phyloP scores from a whole-genome alignment of 2,329 filamentous ascomycete genomes.

The Aspergillus flavus region DNA sequence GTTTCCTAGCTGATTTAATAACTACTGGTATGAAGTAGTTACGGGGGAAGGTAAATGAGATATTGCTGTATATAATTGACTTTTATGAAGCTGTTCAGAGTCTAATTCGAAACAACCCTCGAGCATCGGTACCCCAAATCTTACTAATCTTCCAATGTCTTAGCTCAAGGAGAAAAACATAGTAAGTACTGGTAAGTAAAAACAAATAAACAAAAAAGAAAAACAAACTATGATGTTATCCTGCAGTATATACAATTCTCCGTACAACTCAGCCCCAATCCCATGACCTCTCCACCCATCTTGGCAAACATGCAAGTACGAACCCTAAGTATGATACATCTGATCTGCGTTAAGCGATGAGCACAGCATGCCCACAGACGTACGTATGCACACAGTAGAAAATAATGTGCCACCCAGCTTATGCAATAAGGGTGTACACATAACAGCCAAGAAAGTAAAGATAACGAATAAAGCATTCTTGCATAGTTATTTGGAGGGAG shows the following conservation, averaged over 20 bases:
- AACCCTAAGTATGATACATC: not conserved
- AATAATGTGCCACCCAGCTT: not conserved
- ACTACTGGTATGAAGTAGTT: not conserved
- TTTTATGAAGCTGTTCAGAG: not conserved
- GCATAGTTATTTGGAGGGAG: not conserved
- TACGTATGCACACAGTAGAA: not conserved
- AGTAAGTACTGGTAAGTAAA: too few species aligned
- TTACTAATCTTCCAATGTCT: not conserved
- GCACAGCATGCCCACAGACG: not conserved
- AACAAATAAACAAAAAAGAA: not conserved
- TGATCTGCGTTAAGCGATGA: not conserved
- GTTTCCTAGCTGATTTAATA: not conserved
- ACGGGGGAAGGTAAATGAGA: not conserved
- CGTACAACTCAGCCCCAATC: not conserved
- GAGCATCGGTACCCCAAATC: not conserved
- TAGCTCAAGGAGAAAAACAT: too few species aligned
- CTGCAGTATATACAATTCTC: too few species aligned
- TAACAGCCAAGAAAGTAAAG: not conserved
- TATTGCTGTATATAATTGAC: not conserved
- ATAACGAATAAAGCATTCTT: not conserved
- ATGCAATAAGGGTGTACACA: not conserved
- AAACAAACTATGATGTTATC: not conserved
- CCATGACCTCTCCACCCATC: not conserved
- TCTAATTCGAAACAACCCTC: not conserved
- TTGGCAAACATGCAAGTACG: not conserved